A percentile compares a stretch with the other conserved stretches of the same genome.
Conservation (phyloP, 1,284 basidiomycete species). For the Ustilago nuda region DNA sequence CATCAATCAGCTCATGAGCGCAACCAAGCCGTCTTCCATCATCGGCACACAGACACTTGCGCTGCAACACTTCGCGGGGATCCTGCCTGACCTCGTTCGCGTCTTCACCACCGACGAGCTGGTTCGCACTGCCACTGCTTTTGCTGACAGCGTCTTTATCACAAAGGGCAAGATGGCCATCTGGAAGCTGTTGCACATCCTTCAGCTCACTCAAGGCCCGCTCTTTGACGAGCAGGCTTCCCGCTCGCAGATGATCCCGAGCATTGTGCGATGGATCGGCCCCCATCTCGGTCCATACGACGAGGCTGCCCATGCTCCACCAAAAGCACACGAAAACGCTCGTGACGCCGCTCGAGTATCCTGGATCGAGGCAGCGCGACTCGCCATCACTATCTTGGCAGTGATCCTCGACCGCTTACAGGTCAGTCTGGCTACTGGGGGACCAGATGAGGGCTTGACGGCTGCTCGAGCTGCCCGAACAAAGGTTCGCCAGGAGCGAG, state of each 20-base stretch:
- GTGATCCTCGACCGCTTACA: slow-evolving; percentile 92
- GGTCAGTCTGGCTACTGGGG: slow-evolving; percentile 36
- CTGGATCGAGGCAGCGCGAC: slow-evolving; percentile 89
- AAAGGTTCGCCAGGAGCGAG: slow-evolving; percentile 78
- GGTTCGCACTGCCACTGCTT: slow-evolving; percentile 76
- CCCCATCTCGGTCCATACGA: slow-evolving; percentile 94
- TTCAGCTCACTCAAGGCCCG: slow-evolving; percentile 88
- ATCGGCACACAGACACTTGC: slow-evolving; percentile 86
- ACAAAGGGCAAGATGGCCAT: slow-evolving; percentile 86
- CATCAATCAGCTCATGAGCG: slow-evolving; percentile 89
- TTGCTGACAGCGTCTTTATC: slow-evolving; percentile 84
- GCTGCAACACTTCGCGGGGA: slow-evolving; percentile 91
- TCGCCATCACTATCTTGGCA: slow-evolving; percentile 74
- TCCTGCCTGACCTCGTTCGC: slow-evolving; percentile 80
- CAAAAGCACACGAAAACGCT: slow-evolving; percentile 48
- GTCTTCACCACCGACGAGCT: slow-evolving; percentile 62
- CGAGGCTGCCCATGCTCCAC: slow-evolving; percentile 37
- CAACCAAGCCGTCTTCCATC: slow-evolving; percentile 81
- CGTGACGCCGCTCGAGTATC: slow-evolving; percentile 76
- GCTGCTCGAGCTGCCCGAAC: slow-evolving; percentile 9
- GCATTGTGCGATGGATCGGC: slow-evolving; percentile 91
- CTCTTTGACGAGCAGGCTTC: slow-evolving; percentile 86
- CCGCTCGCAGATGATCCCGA: slow-evolving; percentile 84
- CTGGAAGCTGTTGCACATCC: slow-evolving; percentile 92
- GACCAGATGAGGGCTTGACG: neutral